Percentiles rank a stretch among this genome's conserved stretches.
These are phyloP conservation scores for Candida bentonensis DNA, from an alignment of 805 yeast genomes.

Conservation along the genomic window DNA sequence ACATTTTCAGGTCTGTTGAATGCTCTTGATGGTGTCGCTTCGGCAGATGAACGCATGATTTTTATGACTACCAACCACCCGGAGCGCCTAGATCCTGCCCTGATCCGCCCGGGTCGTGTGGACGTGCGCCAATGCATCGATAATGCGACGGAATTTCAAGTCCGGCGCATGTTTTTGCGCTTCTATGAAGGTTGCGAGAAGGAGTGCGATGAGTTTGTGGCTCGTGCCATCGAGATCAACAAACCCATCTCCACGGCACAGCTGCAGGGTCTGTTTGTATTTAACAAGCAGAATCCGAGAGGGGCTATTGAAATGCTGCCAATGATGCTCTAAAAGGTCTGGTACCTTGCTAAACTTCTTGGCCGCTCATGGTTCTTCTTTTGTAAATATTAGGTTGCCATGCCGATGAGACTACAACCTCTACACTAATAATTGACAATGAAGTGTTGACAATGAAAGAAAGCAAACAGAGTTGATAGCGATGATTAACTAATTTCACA, in stretches of 20 bases:
- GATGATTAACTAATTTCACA: no score
- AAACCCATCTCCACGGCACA: conserved; percentile 79
- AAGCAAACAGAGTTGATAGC: no score
- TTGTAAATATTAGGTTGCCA: no score
- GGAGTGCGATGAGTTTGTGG: conserved; percentile 38
- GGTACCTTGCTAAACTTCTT: no score
- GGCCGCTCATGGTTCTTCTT: no score
- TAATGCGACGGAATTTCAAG: conserved; percentile 77
- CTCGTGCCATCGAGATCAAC: conserved; percentile 32
- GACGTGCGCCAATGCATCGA: conserved; percentile 73
- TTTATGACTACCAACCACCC: conserved; percentile 99
- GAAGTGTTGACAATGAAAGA: no score
- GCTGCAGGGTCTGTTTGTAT: conserved; percentile 87
- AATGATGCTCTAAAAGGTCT: background rate
- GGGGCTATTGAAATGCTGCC: conserved; percentile 55
- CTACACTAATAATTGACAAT: no score
- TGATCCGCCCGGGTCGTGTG: conserved; percentile 88
- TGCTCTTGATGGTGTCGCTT: conserved; percentile 93
- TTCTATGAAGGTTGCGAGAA: conserved; percentile 57
- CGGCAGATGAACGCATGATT: conserved; percentile 91
- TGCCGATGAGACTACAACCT: no score
- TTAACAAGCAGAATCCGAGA: conserved; percentile 71
- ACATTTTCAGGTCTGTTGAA: conserved; percentile 90
- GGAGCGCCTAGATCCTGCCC: conserved; percentile 82
- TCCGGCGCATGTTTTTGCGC: conserved; percentile 68